Evolutionary conservation across 768 basidiomycete genomes (phyloP).

Genomic region (Tricholoma sp.): DNA sequence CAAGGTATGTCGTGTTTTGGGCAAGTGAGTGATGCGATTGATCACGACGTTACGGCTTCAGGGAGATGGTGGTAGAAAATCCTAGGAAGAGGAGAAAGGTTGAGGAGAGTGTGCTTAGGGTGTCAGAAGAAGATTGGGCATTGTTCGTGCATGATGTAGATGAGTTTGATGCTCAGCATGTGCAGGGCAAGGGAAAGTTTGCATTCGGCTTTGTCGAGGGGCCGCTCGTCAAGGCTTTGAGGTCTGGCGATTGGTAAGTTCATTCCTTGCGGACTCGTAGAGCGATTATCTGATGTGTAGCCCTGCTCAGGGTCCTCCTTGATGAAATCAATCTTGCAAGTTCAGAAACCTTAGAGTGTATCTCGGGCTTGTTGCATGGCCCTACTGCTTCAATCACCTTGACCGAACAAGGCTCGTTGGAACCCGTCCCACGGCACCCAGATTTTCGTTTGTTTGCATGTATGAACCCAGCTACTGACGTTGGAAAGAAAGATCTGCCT

Average conservation of each 20-base stretch:
- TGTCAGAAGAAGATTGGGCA: conserved; percentile 57
- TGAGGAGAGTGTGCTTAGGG: conserved; percentile 33
- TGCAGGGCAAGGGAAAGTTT: conserved; percentile 83
- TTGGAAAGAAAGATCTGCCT: conserved; percentile 96
- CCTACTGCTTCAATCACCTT: conserved; percentile 85
- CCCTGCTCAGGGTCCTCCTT: conserved; percentile 68
- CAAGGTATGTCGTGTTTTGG: conserved; percentile 18
- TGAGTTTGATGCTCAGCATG: conserved; percentile 84
- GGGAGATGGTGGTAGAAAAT: background rate
- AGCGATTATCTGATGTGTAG: background rate
- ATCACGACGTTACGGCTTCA: background rate
- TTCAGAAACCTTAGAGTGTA: conserved; percentile 89
- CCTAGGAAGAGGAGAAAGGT: conserved; percentile 46
- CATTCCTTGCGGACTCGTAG: background rate
- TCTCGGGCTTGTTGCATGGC: conserved; percentile 83
- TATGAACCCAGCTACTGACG: conserved; percentile 99
- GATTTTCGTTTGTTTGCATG: conserved; percentile 97
- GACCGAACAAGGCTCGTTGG: conserved; percentile 88
- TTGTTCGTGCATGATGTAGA: conserved; percentile 62
- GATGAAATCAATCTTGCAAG: conserved; percentile 97
- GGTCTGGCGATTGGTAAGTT: conserved; percentile 85
- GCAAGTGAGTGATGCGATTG: background rate
- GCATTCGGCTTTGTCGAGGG: conserved; percentile 96
- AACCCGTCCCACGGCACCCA: conserved; percentile 86
- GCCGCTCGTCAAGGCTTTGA: conserved; percentile 86